phyloP scores from a whole-genome alignment of 2,329 filamentous ascomycete species.

The Penicillium rolfsii region DNA sequence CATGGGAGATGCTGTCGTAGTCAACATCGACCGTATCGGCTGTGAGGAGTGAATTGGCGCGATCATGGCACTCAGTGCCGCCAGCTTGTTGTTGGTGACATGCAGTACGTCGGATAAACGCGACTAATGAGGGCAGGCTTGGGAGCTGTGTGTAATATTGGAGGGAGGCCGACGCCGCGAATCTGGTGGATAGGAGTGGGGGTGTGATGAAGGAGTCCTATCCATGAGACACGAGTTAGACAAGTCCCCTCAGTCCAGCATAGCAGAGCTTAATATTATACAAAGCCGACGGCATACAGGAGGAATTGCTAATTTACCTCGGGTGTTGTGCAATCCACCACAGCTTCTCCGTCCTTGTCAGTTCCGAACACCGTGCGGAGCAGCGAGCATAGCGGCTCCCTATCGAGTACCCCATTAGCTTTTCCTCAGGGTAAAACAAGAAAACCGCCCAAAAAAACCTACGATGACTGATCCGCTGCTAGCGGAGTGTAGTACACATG shows the following conservation, averaged over 20 bases:
- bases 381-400: conserved; percentile 59
- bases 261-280: too few relatives aligned
- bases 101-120: conserved; percentile 56
- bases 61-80: conserved; percentile 53
- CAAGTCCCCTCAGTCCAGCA: background rate
- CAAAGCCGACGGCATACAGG: too few relatives aligned
- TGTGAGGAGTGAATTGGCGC: conserved; percentile 51
- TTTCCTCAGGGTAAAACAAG: background rate
- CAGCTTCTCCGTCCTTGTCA: conserved; percentile 22
- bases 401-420: conserved; percentile 31
- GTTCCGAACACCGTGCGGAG: conserved; percentile 61
- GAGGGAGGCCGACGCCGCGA: conserved; percentile 63
- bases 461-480: conserved; percentile 43
- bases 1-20: conserved; percentile 69
- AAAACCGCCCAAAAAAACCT: background rate
- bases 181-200: conserved; percentile 60
- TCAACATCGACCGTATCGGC: conserved; percentile 76
- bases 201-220: conserved; percentile 66
- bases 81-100: conserved; percentile 52
- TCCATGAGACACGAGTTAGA: conserved; percentile 1
- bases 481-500: conserved; percentile 75
- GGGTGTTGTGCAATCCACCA: conserved; percentile 59
- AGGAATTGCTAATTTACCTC: conserved; percentile 43
- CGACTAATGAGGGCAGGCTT: conserved; percentile 58
- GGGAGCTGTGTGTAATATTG: conserved; percentile 73